These are phyloP conservation scores for Kwoniella europaea DNA, from an alignment of 768 basidiomycete species.

Conservation along the genomic window DNA sequence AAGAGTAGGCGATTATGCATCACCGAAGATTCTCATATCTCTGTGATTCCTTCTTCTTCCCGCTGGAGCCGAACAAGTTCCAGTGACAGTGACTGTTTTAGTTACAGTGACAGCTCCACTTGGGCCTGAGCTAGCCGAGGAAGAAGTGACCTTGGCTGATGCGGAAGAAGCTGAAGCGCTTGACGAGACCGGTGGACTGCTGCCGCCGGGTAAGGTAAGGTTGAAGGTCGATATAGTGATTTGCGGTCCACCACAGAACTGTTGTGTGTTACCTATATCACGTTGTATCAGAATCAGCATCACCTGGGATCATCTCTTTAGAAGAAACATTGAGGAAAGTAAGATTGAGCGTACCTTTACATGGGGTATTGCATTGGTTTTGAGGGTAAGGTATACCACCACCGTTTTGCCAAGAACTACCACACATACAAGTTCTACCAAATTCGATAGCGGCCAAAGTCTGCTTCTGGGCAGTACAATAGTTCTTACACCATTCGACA, in stretches of 20 bases:
- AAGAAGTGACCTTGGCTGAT: constrained; percentile 3
- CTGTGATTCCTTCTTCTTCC: constrained; percentile 19
- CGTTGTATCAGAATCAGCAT: background rate
- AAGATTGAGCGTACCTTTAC: constrained; percentile 11
- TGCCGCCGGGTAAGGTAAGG: constrained; percentile 14
- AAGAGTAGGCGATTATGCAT: background rate
- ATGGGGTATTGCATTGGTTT: constrained; percentile 19
- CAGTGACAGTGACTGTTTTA: constrained; percentile 28
- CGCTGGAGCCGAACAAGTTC: background rate
- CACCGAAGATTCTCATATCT: constrained; percentile 4
- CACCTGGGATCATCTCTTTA: background rate
- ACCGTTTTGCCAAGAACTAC: constrained; percentile 13
- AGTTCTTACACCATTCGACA: constrained; percentile 28
- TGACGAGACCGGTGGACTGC: background rate
- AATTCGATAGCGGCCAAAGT: constrained; percentile 13
- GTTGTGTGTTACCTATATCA: constrained; percentile 19
- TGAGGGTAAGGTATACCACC: constrained; percentile 24
- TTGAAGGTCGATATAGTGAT: constrained; percentile 20
- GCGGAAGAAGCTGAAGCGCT: constrained; percentile 14
- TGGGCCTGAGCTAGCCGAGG: constrained; percentile 11
- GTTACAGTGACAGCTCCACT: constrained; percentile 29
- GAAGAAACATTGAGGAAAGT: background rate
- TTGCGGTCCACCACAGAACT: constrained; percentile 22
- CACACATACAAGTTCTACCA: constrained; percentile 26
- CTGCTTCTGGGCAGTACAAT: constrained; percentile 22